Evolutionary conservation across 805 yeast species (phyloP), one percentile per base, ranked within the genome.

Genomic region (Ogataea neopini): DNA sequence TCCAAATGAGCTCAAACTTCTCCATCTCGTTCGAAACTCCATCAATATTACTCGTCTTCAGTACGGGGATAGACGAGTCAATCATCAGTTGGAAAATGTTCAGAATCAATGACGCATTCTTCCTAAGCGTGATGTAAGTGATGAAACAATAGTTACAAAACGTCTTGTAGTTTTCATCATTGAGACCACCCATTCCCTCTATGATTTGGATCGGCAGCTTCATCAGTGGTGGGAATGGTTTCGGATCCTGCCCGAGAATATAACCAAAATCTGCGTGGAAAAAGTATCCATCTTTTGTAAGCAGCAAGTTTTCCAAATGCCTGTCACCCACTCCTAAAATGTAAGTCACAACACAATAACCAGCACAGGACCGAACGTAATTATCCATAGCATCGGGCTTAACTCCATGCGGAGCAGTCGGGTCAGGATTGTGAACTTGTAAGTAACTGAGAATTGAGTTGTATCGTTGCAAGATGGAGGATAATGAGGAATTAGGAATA

Each of bases 191-290:
- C 89, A 94, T 94, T 0, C 97, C 98, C 55, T 94, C 99, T 35
- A 94, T 87, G 14, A 94, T 86, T 67, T 94, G 99, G 35, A 94
- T 94, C 0, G 99, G 99, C 32, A 94, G 71, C 62, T 94, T 94
- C 97, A 94, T 94, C 69, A 92, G 75, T 1, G 99, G 99, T 11
- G 99, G 98, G 69, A 94, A 94, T 11, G 98, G 98, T 64, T 94
- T 94, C 2, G 99, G 99, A 65, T 94, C 99, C 44, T 91, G 84
- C 0, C 99, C 99, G 45, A 94, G 71, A 42, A 94, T 92, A 61
- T 94, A 94, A 1, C 99, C 99, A 66, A 88, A 94, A 68, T 94
- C 99, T 1, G 96, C 97, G 68, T 94, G 99, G 80, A 96, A 92
- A 63, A 94, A 94, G 57, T 83, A 88, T 1, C 95, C 84, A 76